A percentile compares a stretch with the other conserved stretches of the same genome.
These are phyloP conservation scores for Penicillium frequentans DNA, from an alignment of 2,329 filamentous ascomycete genomes.

Conservation along the genomic window DNA sequence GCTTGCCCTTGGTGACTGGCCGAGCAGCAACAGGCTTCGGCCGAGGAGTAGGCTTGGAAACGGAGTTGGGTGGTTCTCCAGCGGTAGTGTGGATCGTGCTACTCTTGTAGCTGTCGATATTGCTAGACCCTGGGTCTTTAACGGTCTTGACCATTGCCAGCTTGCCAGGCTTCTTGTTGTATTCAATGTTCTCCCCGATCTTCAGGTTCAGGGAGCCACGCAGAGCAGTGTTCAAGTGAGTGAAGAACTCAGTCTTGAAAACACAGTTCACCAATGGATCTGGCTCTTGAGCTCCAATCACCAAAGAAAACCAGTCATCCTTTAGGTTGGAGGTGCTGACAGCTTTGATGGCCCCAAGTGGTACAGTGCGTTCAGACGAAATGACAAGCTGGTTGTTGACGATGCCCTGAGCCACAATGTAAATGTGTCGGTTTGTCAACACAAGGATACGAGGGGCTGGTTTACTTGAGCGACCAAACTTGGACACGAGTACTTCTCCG, in stretches of 20 bases:
- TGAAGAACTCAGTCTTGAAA: constrained; percentile 96
- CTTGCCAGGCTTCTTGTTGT: constrained; percentile 97
- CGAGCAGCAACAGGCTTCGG: constrained; percentile 82
- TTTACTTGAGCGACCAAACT: constrained; percentile 95
- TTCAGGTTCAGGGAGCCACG: constrained; percentile 78
- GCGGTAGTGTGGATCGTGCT: constrained; percentile 81
- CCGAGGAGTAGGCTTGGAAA: constrained; percentile 81
- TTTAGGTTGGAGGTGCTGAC: constrained; percentile 76
- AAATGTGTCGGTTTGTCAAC: constrained; percentile 82
- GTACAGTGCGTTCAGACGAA: constrained; percentile 74
- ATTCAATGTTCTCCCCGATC: constrained; percentile 82
- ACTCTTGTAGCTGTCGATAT: constrained; percentile 90
- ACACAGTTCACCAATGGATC: constrained; percentile 93
- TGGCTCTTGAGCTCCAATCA: constrained; percentile 81
- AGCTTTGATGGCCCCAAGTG: constrained; percentile 85
- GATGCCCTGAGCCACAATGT: constrained; percentile 81
- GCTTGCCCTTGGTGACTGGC: constrained; percentile 88
- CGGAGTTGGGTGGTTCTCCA: constrained; percentile 79
- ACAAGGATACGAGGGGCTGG: constrained; percentile 81
- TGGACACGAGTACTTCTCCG: constrained; percentile 84
- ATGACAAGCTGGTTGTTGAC: constrained; percentile 82
- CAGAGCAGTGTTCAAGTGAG: constrained; percentile 79
- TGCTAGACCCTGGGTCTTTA: constrained; percentile 74
- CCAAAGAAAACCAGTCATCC: constrained; percentile 96
- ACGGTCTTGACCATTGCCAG: constrained; percentile 82